Percentiles rank a stretch among this genome's conserved stretches.
Evolutionary conservation across 805 yeast species (phyloP).

Genomic region (Candida maesae): DNA sequence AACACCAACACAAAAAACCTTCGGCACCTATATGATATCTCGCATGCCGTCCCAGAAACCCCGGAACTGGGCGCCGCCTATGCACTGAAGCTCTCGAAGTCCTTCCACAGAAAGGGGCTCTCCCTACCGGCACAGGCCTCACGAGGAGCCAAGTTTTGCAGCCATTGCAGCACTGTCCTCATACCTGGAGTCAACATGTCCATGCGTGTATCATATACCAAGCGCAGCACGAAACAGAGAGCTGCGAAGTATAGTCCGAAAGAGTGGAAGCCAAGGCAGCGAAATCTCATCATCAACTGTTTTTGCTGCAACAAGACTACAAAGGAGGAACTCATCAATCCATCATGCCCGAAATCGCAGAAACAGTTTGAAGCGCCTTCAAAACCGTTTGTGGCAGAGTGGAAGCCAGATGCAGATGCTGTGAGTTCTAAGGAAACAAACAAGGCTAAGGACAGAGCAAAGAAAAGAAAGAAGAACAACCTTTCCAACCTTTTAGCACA

Average conservation of each 20-base stretch:
- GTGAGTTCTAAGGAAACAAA: slow-evolving; percentile 1
- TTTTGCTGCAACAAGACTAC: slow-evolving; percentile 25
- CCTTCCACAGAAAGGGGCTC: slow-evolving; percentile 27
- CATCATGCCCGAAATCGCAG: slow-evolving; percentile 1
- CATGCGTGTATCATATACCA: slow-evolving; percentile 21
- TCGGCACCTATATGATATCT: slow-evolving; percentile 16
- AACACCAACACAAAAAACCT: slow-evolving; percentile 10
- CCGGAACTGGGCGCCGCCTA: slow-evolving; percentile 22
- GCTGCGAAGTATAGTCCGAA: not conserved
- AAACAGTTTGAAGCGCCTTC: not conserved
- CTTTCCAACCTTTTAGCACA: slow-evolving; percentile 38
- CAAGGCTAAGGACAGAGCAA: slow-evolving; percentile 37
- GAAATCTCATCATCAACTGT: slow-evolving; percentile 27
- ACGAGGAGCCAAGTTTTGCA: slow-evolving; percentile 11
- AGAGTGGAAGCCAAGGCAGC: slow-evolving; percentile 15
- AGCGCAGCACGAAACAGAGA: not conserved
- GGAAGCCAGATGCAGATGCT: slow-evolving; percentile 14
- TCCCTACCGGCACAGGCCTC: slow-evolving; percentile 7
- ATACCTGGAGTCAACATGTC: slow-evolving; percentile 29
- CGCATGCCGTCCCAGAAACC: slow-evolving; percentile 13
- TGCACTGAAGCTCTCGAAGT: slow-evolving; percentile 28
- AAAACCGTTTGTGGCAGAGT: slow-evolving; percentile 25
- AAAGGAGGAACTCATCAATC: slow-evolving; percentile 15
- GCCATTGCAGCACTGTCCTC: slow-evolving; percentile 21
- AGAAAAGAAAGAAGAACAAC: slow-evolving; percentile 44